A percentile compares a stretch with the other conserved stretches of the same genome.
Conservation (phyloP, 1,284 basidiomycete genomes). For the Grifola frondosa region DNA sequence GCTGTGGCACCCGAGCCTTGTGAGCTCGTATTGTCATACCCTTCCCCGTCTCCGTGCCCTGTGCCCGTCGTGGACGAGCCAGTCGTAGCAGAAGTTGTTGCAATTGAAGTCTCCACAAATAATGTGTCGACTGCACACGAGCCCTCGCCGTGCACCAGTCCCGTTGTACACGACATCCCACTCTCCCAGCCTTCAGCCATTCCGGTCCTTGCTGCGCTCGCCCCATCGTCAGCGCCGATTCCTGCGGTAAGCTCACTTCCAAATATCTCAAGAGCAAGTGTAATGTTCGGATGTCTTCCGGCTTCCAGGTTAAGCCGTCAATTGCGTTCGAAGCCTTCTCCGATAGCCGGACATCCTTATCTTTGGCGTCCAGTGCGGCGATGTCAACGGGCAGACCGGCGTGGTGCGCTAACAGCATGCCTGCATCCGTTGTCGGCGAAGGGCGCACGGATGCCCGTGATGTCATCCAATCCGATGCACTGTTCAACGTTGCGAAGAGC, state of each 20-base stretch:
- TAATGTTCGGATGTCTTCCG: no score
- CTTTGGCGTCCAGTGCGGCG: background rate
- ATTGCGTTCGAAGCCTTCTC: conserved; percentile 27
- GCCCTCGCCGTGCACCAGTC: no score
- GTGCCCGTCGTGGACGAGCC: no score
- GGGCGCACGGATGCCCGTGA: no score
- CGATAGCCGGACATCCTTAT: conserved; percentile 14
- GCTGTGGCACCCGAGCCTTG: background rate
- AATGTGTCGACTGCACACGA: no score
- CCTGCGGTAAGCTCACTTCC: conserved; percentile 22
- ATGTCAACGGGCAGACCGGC: conserved; percentile 1
- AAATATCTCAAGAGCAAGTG: no score
- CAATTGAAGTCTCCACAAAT: no score
- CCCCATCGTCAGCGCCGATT: conserved; percentile 13
- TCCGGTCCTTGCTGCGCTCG: background rate
- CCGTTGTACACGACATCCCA: no score
- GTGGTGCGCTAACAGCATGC: background rate
- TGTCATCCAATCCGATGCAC: background rate
- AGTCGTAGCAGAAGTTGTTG: no score
- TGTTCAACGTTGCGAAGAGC: background rate
- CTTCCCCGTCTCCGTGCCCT: background rate
- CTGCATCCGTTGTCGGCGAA: no score
- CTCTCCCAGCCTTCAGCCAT: background rate
- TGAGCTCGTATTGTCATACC: background rate
- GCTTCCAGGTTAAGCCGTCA: conserved; percentile 29